Percentiles rank a stretch among this genome's conserved stretches.
Conservation (phyloP, 768 basidiomycete species). For the Scleroderma bovista region DNA sequence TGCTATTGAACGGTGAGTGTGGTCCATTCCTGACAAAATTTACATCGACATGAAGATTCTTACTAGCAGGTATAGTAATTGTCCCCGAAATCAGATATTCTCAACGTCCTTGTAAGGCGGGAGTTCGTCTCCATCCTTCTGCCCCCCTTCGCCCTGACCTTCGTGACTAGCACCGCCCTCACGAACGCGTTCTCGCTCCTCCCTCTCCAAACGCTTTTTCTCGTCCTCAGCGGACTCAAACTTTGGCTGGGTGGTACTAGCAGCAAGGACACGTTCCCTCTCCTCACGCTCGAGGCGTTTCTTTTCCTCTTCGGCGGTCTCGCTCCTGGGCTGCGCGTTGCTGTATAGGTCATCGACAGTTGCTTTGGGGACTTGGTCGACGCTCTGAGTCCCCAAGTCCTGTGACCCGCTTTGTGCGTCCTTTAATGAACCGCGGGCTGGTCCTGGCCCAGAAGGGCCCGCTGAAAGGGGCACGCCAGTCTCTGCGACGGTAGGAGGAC, state of each 20-base stretch:
- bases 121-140: conserved; percentile 30
- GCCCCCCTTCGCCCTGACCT: conserved; percentile 21
- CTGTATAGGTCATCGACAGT: conserved; percentile 27
- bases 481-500: conserved; percentile 66
- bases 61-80: no score
- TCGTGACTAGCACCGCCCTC: conserved; percentile 5
- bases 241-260: conserved; percentile 10
- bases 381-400: conserved; percentile 32
- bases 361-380: conserved; percentile 21
- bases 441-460: conserved; percentile 53
- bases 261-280: conserved; percentile 40
- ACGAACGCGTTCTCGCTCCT: conserved; percentile 58
- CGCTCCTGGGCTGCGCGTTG: conserved; percentile 27
- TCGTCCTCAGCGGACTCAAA: conserved; percentile 56
- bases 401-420: conserved; percentile 40
- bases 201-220: conserved; percentile 58
- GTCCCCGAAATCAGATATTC: not conserved
- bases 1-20: no score
- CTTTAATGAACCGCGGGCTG: conserved; percentile 57
- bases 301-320: conserved; percentile 65
- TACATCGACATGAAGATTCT: no score
- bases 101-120: conserved; percentile 41
- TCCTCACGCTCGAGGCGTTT: conserved; percentile 48
- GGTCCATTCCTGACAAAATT: no score
- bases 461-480: conserved; percentile 69